Evolutionary conservation across 805 yeast species (phyloP).

Genomic region (Candida golubevii): DNA sequence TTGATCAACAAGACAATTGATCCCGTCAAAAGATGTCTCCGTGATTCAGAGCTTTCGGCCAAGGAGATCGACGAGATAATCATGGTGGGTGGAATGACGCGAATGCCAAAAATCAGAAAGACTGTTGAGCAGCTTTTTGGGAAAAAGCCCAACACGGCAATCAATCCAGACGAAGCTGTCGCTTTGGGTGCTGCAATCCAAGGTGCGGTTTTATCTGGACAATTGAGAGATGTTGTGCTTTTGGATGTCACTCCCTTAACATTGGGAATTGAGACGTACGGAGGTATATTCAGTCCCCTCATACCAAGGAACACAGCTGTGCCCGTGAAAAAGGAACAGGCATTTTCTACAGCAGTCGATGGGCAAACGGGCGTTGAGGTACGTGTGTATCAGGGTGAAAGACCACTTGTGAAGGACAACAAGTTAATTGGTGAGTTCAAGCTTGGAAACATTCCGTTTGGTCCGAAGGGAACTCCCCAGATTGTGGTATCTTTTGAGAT

Average conservation of each 20-base stretch:
- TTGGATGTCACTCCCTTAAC: slow-evolving; percentile 27
- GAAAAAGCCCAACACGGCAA: slow-evolving; percentile 63
- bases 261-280: slow-evolving; percentile 75
- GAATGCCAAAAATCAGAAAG: slow-evolving; percentile 77
- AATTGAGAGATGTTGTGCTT: slow-evolving; percentile 24
- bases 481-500: slow-evolving; percentile 72
- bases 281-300: slow-evolving; percentile 76
- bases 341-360: slow-evolving; percentile 78
- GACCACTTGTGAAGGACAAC: slow-evolving; percentile 73
- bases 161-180: slow-evolving; percentile 64
- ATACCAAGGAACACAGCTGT: slow-evolving; percentile 75
- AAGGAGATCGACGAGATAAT: slow-evolving; percentile 71
- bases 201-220: slow-evolving; percentile 27
- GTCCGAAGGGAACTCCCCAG: slow-evolving; percentile 79
- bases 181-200: slow-evolving; percentile 30
- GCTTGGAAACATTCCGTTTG: slow-evolving; percentile 66
- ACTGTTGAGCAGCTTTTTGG: slow-evolving; percentile 57
- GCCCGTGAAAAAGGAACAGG: slow-evolving; percentile 70
- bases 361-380: slow-evolving; percentile 82
- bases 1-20: slow-evolving; percentile 64
- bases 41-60: slow-evolving; percentile 65
- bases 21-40: slow-evolving; percentile 69
- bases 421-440: slow-evolving; percentile 72
- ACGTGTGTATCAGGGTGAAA: slow-evolving; percentile 77
- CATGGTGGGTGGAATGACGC: slow-evolving; percentile 84